A percentile compares a stretch with the other conserved stretches of the same genome.
Evolutionary conservation across 2,329 filamentous ascomycete species (phyloP).

Genomic region (Emydomyces testavorans): DNA sequence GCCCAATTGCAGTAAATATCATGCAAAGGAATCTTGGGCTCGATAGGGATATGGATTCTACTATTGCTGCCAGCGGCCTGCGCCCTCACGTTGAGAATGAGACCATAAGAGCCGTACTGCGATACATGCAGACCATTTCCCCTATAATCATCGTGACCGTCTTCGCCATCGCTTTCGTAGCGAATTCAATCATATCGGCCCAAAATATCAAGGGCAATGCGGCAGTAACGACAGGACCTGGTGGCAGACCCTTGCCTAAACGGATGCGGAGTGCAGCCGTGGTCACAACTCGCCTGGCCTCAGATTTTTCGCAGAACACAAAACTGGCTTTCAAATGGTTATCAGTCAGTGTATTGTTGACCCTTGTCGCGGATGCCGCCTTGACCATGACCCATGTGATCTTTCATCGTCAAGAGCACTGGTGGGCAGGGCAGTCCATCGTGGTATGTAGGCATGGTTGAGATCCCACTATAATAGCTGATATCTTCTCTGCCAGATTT

Average conservation of each 20-base stretch:
- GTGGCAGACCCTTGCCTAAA: constrained; percentile 74
- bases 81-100: constrained; percentile 23
- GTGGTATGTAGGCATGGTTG: constrained; percentile 47
- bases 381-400: constrained; percentile 67
- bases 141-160: constrained; percentile 53
- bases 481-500: constrained; percentile 50
- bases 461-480: constrained; percentile 3
- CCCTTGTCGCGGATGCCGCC: constrained; percentile 63
- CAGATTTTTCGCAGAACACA: constrained; percentile 52
- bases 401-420: constrained; percentile 50
- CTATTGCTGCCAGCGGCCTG: constrained; percentile 9
- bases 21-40: constrained; percentile 7
- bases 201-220: constrained; percentile 37
- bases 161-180: constrained; percentile 52
- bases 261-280: constrained; percentile 42
- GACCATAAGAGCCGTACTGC: constrained; percentile 35
- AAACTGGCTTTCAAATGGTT: constrained; percentile 67
- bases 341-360: constrained; percentile 57
- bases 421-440: constrained; percentile 72
- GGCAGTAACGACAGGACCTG: constrained; percentile 57
- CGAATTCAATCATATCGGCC: constrained; percentile 47
- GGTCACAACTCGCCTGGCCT: constrained; percentile 38
- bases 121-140: constrained; percentile 46
- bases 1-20: constrained; percentile 12
- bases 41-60: constrained; percentile 14